Percentiles rank a stretch among this genome's conserved stretches.
Conservation (phyloP, 208 protist species). For the Tritrichomonas musculus region DNA sequence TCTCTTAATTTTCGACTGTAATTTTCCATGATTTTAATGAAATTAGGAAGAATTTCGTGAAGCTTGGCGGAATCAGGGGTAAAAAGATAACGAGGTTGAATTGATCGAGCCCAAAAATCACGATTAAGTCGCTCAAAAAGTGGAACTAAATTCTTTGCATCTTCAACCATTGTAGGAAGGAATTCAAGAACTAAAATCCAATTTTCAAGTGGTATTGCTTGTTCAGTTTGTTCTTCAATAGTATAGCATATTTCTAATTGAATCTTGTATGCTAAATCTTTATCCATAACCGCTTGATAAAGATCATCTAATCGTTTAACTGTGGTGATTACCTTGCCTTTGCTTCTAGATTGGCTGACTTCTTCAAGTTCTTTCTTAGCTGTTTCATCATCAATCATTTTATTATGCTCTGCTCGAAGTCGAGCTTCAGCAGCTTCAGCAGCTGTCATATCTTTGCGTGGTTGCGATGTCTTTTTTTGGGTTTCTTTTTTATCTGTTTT, state of each 20-base stretch:
- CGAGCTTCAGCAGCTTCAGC: background rate
- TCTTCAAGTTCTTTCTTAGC: background rate
- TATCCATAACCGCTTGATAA: background rate
- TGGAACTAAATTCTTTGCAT: background rate
- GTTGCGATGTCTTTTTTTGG: background rate
- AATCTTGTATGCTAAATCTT: background rate
- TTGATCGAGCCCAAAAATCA: background rate
- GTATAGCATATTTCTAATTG: background rate
- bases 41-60: too few relatives aligned
- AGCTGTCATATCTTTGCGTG: background rate
- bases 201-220: background rate
- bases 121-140: background rate
- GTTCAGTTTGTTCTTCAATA: background rate
- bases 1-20: background rate
- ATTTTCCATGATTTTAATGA: too few relatives aligned
- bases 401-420: background rate
- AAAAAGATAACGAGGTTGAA: background rate
- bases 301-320: background rate
- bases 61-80: background rate
- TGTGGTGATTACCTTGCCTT: background rate
- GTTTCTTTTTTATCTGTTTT: too few relatives aligned
- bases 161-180: too few relatives aligned
- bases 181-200: background rate
- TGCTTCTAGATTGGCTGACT: background rate
- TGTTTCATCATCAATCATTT: background rate